Evolutionary conservation across 768 basidiomycete genomes (phyloP).

Genomic region (Clathrus columnatus): DNA sequence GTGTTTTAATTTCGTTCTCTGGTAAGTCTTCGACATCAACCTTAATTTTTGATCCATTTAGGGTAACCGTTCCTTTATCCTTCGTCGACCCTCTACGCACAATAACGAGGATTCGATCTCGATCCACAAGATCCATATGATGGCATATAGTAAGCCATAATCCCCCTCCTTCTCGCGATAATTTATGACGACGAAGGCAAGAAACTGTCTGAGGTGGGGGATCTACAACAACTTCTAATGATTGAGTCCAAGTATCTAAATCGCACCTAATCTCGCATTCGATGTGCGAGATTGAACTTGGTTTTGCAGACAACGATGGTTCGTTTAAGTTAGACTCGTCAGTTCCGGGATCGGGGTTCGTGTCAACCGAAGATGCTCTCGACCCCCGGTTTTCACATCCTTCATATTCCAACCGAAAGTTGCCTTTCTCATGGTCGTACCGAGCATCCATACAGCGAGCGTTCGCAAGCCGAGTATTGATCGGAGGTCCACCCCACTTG

Average conservation of each 20-base stretch:
- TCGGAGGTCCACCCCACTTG: constrained; percentile 89
- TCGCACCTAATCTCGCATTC: constrained; percentile 92
- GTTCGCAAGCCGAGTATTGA: constrained; percentile 74
- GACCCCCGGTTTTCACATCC: constrained; percentile 43
- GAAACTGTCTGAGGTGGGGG: constrained; percentile 81
- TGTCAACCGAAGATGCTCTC: constrained; percentile 17
- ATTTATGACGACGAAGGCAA: constrained; percentile 76
- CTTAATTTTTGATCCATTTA: constrained; percentile 77
- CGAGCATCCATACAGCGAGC: constrained; percentile 64
- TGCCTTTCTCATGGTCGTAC: constrained; percentile 82
- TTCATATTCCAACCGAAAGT: constrained; percentile 81
- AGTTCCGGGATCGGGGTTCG: constrained; percentile 16
- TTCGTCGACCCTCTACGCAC: constrained; percentile 56
- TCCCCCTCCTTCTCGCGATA: constrained; percentile 83
- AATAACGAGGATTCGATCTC: constrained; percentile 67
- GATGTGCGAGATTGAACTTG: constrained; percentile 32
- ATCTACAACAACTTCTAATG: constrained; percentile 84
- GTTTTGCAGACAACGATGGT: constrained; percentile 3
- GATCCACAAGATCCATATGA: constrained; percentile 65
- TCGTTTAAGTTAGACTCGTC: constrained; percentile 10
- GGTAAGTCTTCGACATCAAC: constrained; percentile 87
- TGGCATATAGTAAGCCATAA: constrained; percentile 91
- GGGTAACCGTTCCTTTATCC: constrained; percentile 77
- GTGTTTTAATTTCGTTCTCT: constrained; percentile 75
- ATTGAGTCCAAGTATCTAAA: constrained; percentile 77